Evolutionary conservation across 2,329 filamentous ascomycete species (phyloP).

Genomic region (Metarhizium rileyi): DNA sequence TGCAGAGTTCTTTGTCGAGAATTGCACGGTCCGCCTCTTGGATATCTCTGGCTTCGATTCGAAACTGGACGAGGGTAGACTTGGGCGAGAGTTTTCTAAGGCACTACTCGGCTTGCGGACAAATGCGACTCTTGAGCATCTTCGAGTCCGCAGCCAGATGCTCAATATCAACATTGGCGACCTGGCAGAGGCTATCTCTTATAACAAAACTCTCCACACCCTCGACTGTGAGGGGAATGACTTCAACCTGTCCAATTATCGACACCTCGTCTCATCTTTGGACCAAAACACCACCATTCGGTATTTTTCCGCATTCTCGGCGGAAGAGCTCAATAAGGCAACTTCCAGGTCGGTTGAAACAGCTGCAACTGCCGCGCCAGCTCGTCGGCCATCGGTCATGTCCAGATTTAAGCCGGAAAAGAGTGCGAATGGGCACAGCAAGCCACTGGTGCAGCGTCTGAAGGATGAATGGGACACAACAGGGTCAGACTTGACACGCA

Average conservation of each 20-base stretch:
- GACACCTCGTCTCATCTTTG: constrained; percentile 35
- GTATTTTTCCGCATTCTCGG: constrained; percentile 33
- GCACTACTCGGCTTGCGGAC: constrained; percentile 36
- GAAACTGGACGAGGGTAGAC: constrained; percentile 47
- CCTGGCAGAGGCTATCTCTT: constrained; percentile 38
- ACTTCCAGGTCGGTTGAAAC: constrained; percentile 25
- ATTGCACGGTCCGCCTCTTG: constrained; percentile 40
- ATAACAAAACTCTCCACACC: constrained; percentile 38
- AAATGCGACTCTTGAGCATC: constrained; percentile 36
- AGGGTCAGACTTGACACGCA: constrained; percentile 21
- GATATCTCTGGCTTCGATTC: constrained; percentile 48
- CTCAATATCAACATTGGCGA: constrained; percentile 44
- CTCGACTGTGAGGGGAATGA: constrained; percentile 46
- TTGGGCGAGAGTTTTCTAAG: constrained; percentile 43
- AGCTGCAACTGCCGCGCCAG: constrained; percentile 17
- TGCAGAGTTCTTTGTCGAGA: constrained; percentile 40
- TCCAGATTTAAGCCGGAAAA: constrained; percentile 25
- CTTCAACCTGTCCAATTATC: constrained; percentile 42
- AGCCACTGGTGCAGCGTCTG: constrained; percentile 26
- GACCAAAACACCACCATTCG: constrained; percentile 32
- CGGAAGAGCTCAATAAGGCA: constrained; percentile 23
- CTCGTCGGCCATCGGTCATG: constrained; percentile 25
- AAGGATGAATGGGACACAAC: constrained; percentile 30
- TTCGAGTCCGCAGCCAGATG: constrained; percentile 47
- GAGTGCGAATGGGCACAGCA: constrained; percentile 16